Percentiles rank a stretch among this genome's conserved stretches.
Conservation (phyloP, 257 asterid genomes). For the Solanum raphanifolium region DNA sequence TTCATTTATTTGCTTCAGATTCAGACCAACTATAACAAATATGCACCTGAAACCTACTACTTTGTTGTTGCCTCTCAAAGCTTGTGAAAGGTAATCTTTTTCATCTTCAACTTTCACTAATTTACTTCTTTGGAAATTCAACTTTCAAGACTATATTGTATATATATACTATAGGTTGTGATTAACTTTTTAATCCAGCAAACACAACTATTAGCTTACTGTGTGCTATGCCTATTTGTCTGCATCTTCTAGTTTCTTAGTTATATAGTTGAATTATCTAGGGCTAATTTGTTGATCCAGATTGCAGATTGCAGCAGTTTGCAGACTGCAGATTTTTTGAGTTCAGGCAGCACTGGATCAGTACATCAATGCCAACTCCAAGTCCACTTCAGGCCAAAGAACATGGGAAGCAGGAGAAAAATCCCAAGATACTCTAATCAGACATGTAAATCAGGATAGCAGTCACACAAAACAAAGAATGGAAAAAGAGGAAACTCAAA, state of each 20-base stretch:
- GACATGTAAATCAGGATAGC: no score
- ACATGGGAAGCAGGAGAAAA: no score
- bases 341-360: no score
- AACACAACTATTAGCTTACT: not conserved
- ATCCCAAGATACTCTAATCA: no score
- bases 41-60: conserved; percentile 7
- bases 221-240: not conserved
- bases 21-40: not conserved
- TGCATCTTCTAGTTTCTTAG: not conserved
- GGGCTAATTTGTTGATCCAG: not conserved
- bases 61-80: conserved; percentile 10
- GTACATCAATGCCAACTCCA: no score
- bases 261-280: not conserved
- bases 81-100: conserved; percentile 15
- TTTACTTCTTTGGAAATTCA: not conserved
- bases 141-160: not conserved
- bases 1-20: not conserved
- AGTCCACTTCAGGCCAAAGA: no score
- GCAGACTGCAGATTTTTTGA: no score
- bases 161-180: no score
- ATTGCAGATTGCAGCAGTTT: no score
- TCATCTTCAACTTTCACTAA: not conserved
- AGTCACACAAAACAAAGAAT: no score
- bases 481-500: no score
- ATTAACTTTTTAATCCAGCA: not conserved